Evolutionary conservation across 768 basidiomycete genomes (phyloP), one percentile per base, ranked within the genome.

Genomic region (Porpolomopsis calyptriformis): DNA sequence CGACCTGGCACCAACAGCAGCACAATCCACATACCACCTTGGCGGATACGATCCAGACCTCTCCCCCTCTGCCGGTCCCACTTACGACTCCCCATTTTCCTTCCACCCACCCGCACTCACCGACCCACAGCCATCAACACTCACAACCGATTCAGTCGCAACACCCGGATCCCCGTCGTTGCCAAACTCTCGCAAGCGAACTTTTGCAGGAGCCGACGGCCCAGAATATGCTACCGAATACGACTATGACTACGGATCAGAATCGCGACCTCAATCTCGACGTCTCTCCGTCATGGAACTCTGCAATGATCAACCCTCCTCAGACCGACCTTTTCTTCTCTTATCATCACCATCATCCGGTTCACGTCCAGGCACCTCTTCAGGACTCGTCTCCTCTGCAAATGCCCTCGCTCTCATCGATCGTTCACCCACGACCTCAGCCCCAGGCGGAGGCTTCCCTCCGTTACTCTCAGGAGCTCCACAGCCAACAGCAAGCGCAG

Each of bases 201-300:
- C 77, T 53, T 77, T 70, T 69, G 64, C 69, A 45, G 75, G 74
- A 67, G 66, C 76, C 58, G 78, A 79, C 54, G 70, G 69, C 24
- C 67, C 70, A 47, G 57, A 58, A 52, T 61, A 59, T 54, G 59
- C 63, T 36, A 19, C 59, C 56, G 27, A 56, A 52, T 58, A 58
- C 60, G 70, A 71, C 36, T 78, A 82, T 69, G 80, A 82, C 46
- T 82, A 83, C 64, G 85, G 77, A 19, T 59, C 72, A 52, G 83
- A 85, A 53, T 85, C 82, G 56, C 72, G 85, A 56, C 85, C 85
- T 52, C 78, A 82, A 58, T 84, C 81, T 67, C 74, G 85, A 55
- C 68, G 85, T 50, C 78, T 88, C 74, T 73, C 80, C 63, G 80
- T 88, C 74, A 76, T 87, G 83, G 85, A 88, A 55, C 81, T 88